Evolutionary conservation across 2,329 filamentous ascomycete genomes (phyloP), one percentile per base, ranked within the genome.

Genomic region (Colletotrichum sp.): DNA sequence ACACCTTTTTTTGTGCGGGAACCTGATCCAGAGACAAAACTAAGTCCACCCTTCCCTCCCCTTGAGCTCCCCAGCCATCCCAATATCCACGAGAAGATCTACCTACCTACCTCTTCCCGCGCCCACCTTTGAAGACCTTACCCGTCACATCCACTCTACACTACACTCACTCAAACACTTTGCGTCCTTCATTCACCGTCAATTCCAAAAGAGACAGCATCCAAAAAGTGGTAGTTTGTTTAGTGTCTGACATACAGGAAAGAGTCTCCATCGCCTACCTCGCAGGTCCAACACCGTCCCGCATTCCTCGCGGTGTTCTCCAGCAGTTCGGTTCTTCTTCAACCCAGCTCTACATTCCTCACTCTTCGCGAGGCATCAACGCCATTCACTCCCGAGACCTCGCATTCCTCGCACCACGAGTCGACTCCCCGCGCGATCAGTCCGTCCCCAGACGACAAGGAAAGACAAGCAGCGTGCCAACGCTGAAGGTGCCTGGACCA

Each of bases 1-100:
- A 61, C 57, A 55, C 68, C 28, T 30, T 16, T 39, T 36, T 64
- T 55, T 57, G 67, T 28, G n/a, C 43, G 43, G 43, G n/a, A 48
- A 48, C 43, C 43, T 48, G 18, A 48, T 52, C 43, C 68, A 70
- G 66, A 87, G 68, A 64, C 61, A 75, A 74, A 77, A 74, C 77
- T 77, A 55, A 78, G 65, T 74, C 64, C 57, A 73, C 59, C 75
- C 65, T 77, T 57, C 55, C 70, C 61, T 43, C 68, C 28, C 36
- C 39, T 30, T 21, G 28, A 32, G n/a, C 16, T 34, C 57, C 68
- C 64, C 74, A 79, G 75, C 59, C 77, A 74, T 73, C 68, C 64
- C 71, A 71, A 76, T 76, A 78, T 77, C 69, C 28, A 68, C 71
- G 21, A 43, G 43, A 36, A 64, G 18, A 65, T 71, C 68, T 65